These are phyloP conservation scores for Micractinium conductrix DNA, from an alignment of 139 green algal genomes.

Conservation along the genomic window DNA sequence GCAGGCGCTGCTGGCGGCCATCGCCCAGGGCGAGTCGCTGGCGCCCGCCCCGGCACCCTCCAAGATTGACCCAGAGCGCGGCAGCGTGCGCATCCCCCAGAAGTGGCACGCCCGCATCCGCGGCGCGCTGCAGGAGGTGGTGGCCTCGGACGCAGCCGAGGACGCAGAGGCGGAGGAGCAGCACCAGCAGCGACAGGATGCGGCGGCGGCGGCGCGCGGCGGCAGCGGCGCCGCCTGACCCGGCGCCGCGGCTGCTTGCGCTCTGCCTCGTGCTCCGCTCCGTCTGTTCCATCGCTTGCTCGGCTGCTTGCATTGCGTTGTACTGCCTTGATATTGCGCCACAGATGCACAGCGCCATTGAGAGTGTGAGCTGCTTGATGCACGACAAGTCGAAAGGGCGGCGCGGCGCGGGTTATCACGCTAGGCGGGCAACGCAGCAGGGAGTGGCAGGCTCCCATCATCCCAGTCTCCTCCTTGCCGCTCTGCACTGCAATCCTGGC, in stretches of 20 bases:
- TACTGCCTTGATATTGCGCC: neutral
- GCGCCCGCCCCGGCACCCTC: constrained; percentile 37
- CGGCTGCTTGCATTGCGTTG: neutral
- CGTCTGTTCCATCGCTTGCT: neutral
- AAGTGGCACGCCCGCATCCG: constrained; percentile 26
- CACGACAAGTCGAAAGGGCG: no score
- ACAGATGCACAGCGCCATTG: neutral
- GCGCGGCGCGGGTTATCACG: no score
- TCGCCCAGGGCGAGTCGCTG: constrained; percentile 60
- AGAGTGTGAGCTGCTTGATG: neutral
- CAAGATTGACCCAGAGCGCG: constrained; percentile 8
- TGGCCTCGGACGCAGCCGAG: neutral
- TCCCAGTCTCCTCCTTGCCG: no score
- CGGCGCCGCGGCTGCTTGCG: neutral
- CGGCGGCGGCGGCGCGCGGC: neutral
- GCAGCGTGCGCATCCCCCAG: constrained; percentile 1
- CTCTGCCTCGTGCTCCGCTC: no score
- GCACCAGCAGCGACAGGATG: constrained; percentile 16
- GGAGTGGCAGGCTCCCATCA: no score
- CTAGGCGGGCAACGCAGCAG: no score
- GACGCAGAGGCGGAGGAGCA: constrained; percentile 19
- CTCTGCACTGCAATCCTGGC: no score
- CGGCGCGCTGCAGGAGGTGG: constrained; percentile 47
- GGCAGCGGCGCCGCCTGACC: neutral
- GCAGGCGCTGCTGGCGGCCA: constrained; percentile 74